phyloP scores from a whole-genome alignment of 2,329 filamentous ascomycete species.

The Annulohypoxylon truncatum region DNA sequence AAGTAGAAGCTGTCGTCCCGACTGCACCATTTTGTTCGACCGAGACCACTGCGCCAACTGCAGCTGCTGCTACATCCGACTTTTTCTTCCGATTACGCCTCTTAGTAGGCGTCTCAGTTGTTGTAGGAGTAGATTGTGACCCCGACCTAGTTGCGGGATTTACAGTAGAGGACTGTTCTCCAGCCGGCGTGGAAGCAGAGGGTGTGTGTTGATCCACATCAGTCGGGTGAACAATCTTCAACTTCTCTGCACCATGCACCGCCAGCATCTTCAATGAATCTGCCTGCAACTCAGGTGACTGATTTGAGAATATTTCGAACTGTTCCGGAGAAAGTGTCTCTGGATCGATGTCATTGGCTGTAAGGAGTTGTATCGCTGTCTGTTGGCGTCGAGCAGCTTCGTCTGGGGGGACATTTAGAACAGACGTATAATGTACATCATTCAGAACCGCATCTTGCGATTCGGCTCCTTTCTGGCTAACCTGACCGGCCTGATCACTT shows the following conservation, averaged over 20 bases:
- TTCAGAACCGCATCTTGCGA: conserved; percentile 27
- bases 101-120: conserved; percentile 45
- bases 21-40: conserved; percentile 44
- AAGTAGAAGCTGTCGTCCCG: conserved; percentile 45
- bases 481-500: conserved; percentile 22
- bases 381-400: conserved; percentile 64
- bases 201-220: conserved; percentile 50
- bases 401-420: conserved; percentile 56
- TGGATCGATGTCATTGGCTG: conserved; percentile 61
- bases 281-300: conserved; percentile 65
- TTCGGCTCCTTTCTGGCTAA: conserved; percentile 26
- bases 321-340: conserved; percentile 65
- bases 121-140: conserved; percentile 21
- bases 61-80: conserved; percentile 25
- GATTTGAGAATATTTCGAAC: conserved; percentile 70
- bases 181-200: conserved; percentile 42
- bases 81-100: conserved; percentile 47
- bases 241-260: conserved; percentile 66
- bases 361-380: conserved; percentile 61
- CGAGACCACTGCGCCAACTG: conserved; percentile 43
- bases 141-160: conserved; percentile 28
- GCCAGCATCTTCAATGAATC: conserved; percentile 67
- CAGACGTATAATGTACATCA: conserved; percentile 47
- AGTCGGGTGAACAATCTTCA: conserved; percentile 67
- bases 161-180: conserved; percentile 29